Base-by-base conservation (phyloP, 768 basidiomycete genomes). In the Serpula lacrymans region DNA sequence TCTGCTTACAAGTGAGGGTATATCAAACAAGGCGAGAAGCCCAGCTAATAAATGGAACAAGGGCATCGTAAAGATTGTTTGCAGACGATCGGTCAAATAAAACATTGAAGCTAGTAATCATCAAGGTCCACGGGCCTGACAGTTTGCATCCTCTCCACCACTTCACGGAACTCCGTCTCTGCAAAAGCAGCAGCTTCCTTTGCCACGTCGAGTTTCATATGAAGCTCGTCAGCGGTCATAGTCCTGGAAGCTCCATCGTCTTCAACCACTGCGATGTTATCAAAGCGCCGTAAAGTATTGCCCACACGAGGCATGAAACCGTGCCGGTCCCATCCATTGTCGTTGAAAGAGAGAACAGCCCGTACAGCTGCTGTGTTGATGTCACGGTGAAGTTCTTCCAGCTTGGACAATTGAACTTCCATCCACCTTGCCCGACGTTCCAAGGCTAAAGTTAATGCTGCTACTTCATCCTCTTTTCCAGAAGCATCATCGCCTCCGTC, bases 401-500 rank as follows among this genome's bases (percentile, higher is more conserved):
- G 69, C 57, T 92, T 91, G 1, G 86, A 87, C 13, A 93, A 63
- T 59, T 91, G 89, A 16, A 89, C 85, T 62, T 92, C 88, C 86
- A 93, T 91, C 88, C 89, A 93, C 30, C 87, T 74, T 12, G 89
- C 90, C n/a, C 90, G 84, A 46, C 86, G 82, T 57, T 90, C 88
- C 32, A 93, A 74, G 6, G 88, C 88, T 35, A 84, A 67, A 2
- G 88, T 92, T 45, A 92, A 66, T 13, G 84, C 84, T 2, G 84
- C 86, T 6, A 92, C 88, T 55, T 93, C 89, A 53, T 90, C 88
- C 47, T 89, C 87, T 51, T 79, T 82, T 17, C 72, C 77, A 14
- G 72, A 65, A 20, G 70, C 67, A 40, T 82, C 83, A 30, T 84
- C 82, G 4, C 75, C 76, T 3, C 73, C 73, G 47, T 88, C 87